A percentile compares a stretch with the other conserved stretches of the same genome.
These are phyloP conservation scores for Fonsecaea nubica DNA, from an alignment of 2,329 filamentous ascomycete genomes.

Conservation along the genomic window DNA sequence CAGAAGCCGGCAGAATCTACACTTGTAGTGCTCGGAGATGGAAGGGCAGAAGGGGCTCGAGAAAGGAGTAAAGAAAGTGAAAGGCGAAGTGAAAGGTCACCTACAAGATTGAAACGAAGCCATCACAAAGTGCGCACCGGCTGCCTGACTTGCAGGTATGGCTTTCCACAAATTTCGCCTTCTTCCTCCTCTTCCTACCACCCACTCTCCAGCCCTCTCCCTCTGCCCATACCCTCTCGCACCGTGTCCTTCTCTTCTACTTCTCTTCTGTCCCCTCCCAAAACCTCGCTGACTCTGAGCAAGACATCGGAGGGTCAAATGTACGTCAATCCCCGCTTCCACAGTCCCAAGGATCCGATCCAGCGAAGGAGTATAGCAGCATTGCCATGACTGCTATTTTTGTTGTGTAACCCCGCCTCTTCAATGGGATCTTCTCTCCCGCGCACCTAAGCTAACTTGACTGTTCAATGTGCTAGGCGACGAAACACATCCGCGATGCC, in stretches of 20 bases:
- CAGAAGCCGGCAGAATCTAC: neutral
- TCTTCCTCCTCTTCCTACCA: neutral
- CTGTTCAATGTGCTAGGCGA: constrained; percentile 32
- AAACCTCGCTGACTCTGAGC: constrained; percentile 1
- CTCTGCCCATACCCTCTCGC: constrained; percentile 5
- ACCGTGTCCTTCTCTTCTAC: neutral
- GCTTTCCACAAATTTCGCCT: neutral
- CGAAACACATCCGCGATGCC: constrained; percentile 42
- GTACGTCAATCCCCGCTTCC: constrained; percentile 14
- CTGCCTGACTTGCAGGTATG: constrained; percentile 32
- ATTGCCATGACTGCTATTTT: neutral
- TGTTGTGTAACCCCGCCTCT: neutral
- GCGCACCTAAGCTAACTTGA: neutral
- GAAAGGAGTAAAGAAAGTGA: neutral
- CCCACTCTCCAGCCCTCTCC: neutral
- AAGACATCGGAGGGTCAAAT: constrained; percentile 35
- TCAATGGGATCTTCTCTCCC: neutral
- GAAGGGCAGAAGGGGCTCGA: neutral
- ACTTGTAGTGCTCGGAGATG: neutral
- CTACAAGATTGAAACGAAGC: constrained; percentile 29
- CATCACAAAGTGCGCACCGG: constrained; percentile 33
- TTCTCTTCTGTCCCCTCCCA: neutral
- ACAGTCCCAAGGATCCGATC: neutral
- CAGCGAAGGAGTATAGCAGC: neutral
- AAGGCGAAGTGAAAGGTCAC: constrained; percentile 25